These are phyloP conservation scores for Sporothrix humicola DNA, from an alignment of 2,329 filamentous ascomycete species.

Conservation along the genomic window DNA sequence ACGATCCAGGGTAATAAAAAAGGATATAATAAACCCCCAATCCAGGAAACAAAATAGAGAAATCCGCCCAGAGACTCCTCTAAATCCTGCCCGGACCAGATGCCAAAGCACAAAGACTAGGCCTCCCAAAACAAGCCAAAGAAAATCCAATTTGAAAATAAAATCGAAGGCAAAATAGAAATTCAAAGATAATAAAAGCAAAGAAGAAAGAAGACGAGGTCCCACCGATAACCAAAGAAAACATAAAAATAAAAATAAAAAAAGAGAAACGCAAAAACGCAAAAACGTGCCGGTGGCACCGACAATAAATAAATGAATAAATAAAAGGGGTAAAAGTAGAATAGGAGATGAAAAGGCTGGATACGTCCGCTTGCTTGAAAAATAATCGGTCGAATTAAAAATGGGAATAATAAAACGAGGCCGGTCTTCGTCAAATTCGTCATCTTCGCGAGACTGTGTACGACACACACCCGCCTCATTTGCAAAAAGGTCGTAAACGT, in stretches of 20 bases:
- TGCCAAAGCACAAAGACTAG: constrained; percentile 33
- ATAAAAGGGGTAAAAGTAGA: constrained; percentile 25
- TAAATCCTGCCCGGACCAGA: constrained; percentile 32
- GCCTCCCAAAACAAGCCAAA: constrained; percentile 26
- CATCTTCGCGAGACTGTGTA: constrained; percentile 7
- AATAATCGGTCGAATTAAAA: constrained; percentile 28
- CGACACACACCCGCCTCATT: constrained; percentile 3
- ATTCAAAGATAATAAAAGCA: neutral
- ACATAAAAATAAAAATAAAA: constrained; percentile 3
- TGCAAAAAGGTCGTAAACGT: constrained; percentile 4
- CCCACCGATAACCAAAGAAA: constrained; percentile 19
- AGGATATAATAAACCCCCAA: constrained; percentile 15
- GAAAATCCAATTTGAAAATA: constrained; percentile 13
- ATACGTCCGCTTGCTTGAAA: constrained; percentile 19
- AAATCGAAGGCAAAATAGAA: constrained; percentile 16
- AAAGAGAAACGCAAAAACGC: constrained; percentile 29
- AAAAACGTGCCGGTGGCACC: no score
- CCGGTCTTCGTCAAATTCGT: constrained; percentile 30
- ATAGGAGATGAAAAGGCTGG: neutral
- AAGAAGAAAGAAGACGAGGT: neutral
- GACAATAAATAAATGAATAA: constrained; percentile 25
- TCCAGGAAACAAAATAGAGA: constrained; percentile 23
- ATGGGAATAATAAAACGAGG: constrained; percentile 24
- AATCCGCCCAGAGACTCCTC: constrained; percentile 37
- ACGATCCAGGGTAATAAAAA: constrained; percentile 22